Base-by-base conservation (phyloP, 2,329 filamentous ascomycete genomes). In the Elsinoe arachidis region DNA sequence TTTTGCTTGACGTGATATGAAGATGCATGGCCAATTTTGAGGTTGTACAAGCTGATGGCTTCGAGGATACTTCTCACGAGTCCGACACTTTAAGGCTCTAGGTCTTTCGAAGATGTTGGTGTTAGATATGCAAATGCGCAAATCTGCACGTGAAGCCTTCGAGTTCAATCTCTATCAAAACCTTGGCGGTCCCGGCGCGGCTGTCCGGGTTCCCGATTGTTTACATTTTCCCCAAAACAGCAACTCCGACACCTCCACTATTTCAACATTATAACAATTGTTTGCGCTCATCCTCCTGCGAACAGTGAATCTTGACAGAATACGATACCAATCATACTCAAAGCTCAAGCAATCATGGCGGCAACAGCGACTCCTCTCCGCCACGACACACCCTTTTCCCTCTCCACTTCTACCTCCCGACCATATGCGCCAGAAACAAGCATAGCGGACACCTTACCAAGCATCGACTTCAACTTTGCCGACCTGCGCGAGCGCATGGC, bases 401-500 rank as follows among this genome's bases (percentile, higher is more conserved):
- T 80, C 57, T 84, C 82, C 71, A 73, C 79, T 47, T 75, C 74
- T 66, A 81, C 61, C 55, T 37, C 80, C 62, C 80, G 81, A 14
- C 73, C 81, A 61, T 77, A 80, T 30, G 60, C 61, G 35, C 77
- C 82, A 39, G 74, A 77, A 47, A 81, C 78, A 12, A 87, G 85
- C 5, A 83, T 88, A 75, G 86, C 85, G 41, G 87, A 90, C 69
- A 83, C 83, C 52, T 82, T 99, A 7, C 93, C 93, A 35, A 88
- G 81, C 69, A 88, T 95, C 72, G 90, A 96, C 73, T 97, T 99
- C 71, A 90, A 90, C 59, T 97, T 97, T 72, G 91, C 97, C 66
- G 90, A 96, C 64, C 75, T 99, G 68, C 91, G 92, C 73, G 90
- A 92, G 67, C 88, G 90, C 73, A 97, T 99, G 93, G 81, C 86